Evolutionary conservation across 306 rosid genomes (phyloP).

Genomic region (Benincasa hispida): DNA sequence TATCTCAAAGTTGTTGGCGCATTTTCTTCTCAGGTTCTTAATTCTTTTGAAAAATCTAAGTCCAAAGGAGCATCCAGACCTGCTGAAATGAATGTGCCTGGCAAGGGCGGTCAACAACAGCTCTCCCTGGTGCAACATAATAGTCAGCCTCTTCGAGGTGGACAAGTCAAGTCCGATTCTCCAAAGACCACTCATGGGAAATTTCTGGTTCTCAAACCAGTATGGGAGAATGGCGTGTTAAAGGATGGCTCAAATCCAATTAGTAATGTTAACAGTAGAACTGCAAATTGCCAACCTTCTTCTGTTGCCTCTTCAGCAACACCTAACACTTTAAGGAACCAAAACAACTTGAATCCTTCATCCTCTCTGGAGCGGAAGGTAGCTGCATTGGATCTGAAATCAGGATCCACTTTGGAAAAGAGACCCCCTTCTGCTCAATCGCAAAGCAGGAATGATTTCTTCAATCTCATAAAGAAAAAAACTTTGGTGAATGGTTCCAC

Average conservation of each 20-base stretch:
- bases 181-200: conserved; percentile 76
- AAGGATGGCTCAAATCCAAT: conserved; percentile 62
- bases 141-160: conserved; percentile 56
- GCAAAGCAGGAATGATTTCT: conserved; percentile 92
- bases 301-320: conserved; percentile 49
- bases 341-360: conserved; percentile 30
- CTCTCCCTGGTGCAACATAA: conserved; percentile 31
- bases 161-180: conserved; percentile 54
- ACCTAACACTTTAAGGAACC: conserved; percentile 48
- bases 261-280: conserved; percentile 34
- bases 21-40: conserved; percentile 37
- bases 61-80: conserved; percentile 47
- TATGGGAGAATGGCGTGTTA: conserved; percentile 62
- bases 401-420: conserved; percentile 62
- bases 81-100: conserved; percentile 39
- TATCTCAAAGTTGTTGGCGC: not conserved
- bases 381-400: conserved; percentile 52
- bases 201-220: conserved; percentile 81
- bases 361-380: conserved; percentile 52
- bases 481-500: conserved; percentile 43
- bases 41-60: conserved; percentile 75
- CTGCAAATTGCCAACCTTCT: conserved; percentile 45
- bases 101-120: conserved; percentile 56
- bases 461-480: conserved; percentile 70
- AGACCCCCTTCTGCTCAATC: conserved; percentile 60